Conservation (phyloP, 2,329 filamentous ascomycete genomes). For the Xenosphaeropsis pyriputrescens region DNA sequence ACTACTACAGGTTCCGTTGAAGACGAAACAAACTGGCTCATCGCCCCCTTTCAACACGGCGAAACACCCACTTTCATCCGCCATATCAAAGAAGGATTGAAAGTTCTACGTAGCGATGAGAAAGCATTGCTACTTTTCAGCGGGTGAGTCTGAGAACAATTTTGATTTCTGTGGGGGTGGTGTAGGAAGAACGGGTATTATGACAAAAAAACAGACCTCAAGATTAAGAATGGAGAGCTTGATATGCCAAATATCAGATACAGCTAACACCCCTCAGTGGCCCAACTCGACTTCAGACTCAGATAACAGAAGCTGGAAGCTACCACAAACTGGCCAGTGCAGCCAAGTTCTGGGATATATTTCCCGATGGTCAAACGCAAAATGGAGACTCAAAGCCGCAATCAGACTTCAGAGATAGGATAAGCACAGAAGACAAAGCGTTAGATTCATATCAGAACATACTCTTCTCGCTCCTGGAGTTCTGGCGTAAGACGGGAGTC, state of each 20-base stretch:
- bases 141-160: too few relatives aligned
- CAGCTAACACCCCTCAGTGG: slow-evolving; percentile 27
- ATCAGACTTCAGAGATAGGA: slow-evolving; percentile 5
- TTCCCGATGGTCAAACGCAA: slow-evolving; percentile 16
- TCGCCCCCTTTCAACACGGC: slow-evolving; percentile 62
- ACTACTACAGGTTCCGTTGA: slow-evolving; percentile 11
- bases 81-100: slow-evolving; percentile 55
- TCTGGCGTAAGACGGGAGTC: slow-evolving; percentile 13
- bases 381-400: slow-evolving; percentile 5
- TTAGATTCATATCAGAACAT: slow-evolving; percentile 82
- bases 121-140: slow-evolving; percentile 9
- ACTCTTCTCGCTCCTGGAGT: slow-evolving; percentile 47
- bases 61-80: slow-evolving; percentile 69
- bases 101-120: slow-evolving; percentile 28
- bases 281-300: slow-evolving; percentile 42
- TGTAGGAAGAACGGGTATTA: too few relatives aligned
- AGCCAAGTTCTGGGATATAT: slow-evolving; percentile 26
- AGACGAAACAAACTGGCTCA: slow-evolving; percentile 51
- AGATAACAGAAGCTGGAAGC: slow-evolving; percentile 43
- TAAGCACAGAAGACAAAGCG: slow-evolving; percentile 54
- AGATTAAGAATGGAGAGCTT: too few relatives aligned
- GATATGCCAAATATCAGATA: too few relatives aligned
- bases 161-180: too few relatives aligned
- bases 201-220: too few relatives aligned
- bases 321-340: slow-evolving; percentile 36